Evolutionary conservation across 2,329 filamentous ascomycete genomes (phyloP), one percentile per base, ranked within the genome.

Genomic region (Aspergillus sp.): DNA sequence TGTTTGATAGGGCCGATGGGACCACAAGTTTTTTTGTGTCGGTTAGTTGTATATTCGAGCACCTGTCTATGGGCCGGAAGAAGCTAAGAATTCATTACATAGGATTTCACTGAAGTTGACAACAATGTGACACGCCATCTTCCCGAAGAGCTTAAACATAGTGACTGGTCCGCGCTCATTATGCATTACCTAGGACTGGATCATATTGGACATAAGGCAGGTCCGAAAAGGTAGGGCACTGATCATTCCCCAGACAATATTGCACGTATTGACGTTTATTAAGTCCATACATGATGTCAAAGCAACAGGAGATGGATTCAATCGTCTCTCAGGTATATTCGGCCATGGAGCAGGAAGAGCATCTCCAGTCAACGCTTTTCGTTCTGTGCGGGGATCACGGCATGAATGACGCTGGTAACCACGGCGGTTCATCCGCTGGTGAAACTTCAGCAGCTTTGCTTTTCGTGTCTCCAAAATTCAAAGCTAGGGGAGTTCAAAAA

Each of bases 361-460:
- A 95, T 65, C 80, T 96, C 1, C 64, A 80, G 27, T 86, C 86
- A 4, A 90, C 91, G 0, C 72, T 98, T 2, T 78, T 98, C 41
- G 83, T 98, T 3, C 71, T 98, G 5, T 89, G 85, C 48, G 93
- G 93, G 48, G 94, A 98, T 60, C 93, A 98, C 64, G 93, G 93
- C n/a, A 98, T 98, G 93, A 98, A 97, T 58, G 91, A 97, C 59
- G 93, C 88, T 17, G 93, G 93, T 2, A 97, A 97, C 57, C 93
- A 98, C 64, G 93, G 93, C 25, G 93, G 91, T 35, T 96, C 91
- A 7, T 90, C 90, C 0, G 81, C 89, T 1, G 91, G 93, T 39
- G 93, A 98, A 72, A 97, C 93, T 1, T 96, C 91, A 1, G 86
- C 93, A 0, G 93, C 93, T 13, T 73, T 98, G 7, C 80, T 96